Evolutionary conservation across 441 rosid species (phyloP).

Genomic region (Macaranga tanarius): DNA sequence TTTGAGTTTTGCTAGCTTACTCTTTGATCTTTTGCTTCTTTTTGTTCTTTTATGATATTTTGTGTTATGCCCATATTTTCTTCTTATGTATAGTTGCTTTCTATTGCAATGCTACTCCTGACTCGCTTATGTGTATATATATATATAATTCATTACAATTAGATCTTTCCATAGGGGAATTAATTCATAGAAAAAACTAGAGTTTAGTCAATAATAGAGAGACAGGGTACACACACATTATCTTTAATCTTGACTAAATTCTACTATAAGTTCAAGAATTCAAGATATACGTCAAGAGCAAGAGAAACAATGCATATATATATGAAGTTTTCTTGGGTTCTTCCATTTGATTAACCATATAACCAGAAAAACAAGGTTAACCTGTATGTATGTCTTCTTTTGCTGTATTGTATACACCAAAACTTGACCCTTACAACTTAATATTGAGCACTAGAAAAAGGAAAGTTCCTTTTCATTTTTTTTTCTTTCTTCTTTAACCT

Average conservation of each 20-base stretch:
- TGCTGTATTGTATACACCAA: slow-evolving; percentile 17
- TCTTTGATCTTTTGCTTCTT: slow-evolving; percentile 3
- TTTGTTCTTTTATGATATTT: slow-evolving; percentile 1
- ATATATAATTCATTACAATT: neutral
- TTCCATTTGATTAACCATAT: neutral
- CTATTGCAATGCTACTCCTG: neutral
- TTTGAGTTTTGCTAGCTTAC: neutral
- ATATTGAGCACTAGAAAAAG: neutral
- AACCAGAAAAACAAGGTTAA: neutral
- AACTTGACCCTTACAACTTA: slow-evolving; percentile 14
- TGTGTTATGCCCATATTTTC: neutral
- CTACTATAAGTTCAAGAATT: too few relatives aligned
- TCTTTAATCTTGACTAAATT: too few relatives aligned
- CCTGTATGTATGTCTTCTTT: slow-evolving; percentile 14
- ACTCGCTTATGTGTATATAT: neutral
- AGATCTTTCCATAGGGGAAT: too few relatives aligned
- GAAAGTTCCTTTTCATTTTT: slow-evolving; percentile 14
- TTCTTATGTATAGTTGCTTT: neutral
- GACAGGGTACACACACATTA: too few relatives aligned
- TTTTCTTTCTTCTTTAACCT: neutral
- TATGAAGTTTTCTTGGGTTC: neutral
- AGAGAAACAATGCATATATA: too few relatives aligned
- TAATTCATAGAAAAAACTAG: neutral
- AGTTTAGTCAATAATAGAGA: neutral
- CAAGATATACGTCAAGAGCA: neutral